phyloP scores from a whole-genome alignment of 306 rosid species.

The Vigna hirtella region DNA sequence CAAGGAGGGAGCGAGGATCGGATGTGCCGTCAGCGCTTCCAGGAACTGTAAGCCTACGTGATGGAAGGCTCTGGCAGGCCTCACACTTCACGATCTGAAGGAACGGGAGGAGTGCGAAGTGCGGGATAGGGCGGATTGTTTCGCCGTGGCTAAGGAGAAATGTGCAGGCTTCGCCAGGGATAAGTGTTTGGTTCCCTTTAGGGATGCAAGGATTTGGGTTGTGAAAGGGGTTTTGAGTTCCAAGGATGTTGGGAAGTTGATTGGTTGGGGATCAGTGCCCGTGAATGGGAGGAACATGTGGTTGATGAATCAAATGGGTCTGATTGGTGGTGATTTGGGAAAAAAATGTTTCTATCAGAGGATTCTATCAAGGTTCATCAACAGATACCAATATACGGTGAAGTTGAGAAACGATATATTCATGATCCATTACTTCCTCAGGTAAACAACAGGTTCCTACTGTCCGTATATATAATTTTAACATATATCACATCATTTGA shows the following conservation, averaged over 20 bases:
- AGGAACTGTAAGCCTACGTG: slow-evolving; percentile 71
- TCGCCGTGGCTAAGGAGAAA: slow-evolving; percentile 44
- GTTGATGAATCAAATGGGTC: slow-evolving; percentile 37
- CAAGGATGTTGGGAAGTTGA: slow-evolving; percentile 55
- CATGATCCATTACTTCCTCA: slow-evolving; percentile 50
- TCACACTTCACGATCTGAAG: slow-evolving; percentile 54
- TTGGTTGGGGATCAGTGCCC: slow-evolving; percentile 53
- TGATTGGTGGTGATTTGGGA: neutral
- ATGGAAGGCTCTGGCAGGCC: slow-evolving; percentile 67
- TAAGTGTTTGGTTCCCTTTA: slow-evolving; percentile 67
- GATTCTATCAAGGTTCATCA: slow-evolving; percentile 39
- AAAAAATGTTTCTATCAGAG: slow-evolving; percentile 28
- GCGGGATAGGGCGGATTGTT: slow-evolving; percentile 47
- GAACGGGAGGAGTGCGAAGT: slow-evolving; percentile 72
- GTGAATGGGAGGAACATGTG: slow-evolving; percentile 35
- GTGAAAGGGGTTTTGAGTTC: slow-evolving; percentile 40
- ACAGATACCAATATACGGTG: slow-evolving; percentile 29
- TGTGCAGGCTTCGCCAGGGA: slow-evolving; percentile 64
- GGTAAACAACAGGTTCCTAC: slow-evolving; percentile 50
- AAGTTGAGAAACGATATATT: slow-evolving; percentile 7
- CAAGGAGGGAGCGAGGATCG: slow-evolving; percentile 72
- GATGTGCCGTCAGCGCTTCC: slow-evolving; percentile 54
- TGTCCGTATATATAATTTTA: neutral
- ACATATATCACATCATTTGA: neutral
- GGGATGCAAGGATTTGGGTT: slow-evolving; percentile 67